Base-by-base conservation (phyloP, 2,329 filamentous ascomycete species). In the Fusarium ambrosium region DNA sequence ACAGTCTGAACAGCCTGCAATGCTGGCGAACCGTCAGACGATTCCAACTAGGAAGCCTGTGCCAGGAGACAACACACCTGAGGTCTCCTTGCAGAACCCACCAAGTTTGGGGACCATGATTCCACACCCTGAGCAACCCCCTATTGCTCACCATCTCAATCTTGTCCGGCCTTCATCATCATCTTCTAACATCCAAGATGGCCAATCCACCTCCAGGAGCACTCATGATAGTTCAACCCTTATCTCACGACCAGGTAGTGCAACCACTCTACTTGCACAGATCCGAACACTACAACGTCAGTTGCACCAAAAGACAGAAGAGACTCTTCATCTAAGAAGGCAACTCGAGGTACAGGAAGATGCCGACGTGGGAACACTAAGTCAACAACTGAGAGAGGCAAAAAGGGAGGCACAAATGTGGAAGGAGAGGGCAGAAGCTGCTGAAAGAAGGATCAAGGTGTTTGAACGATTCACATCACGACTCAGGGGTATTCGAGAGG, bases 371-470 rank as follows among this genome's bases (percentile, higher is more conserved):
- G 85, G 85, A 2, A 84, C 83, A 6, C 75, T 90, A 63, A 85
- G 85, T 63, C 86, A 89, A 72, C 84, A 89, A 72, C 76, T 92
- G 53, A 80, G 86, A 22, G 80, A 80, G 37, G 80, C 82, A 2
- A 81, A 77, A 36, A 75, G 77, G 14, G 81, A 83, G 27, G 69
- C 78, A 6, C 73, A 74, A 1, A 84, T 82, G 70, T 92, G 90
- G 91, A 87, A 84, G 71, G 84, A 84, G 36, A 83, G 89, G 36
- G 91, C 91, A 0, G 86, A 90, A 75, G 83, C 85, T 5, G 89
- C 90, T 0, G 90, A 92, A 81, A 84, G 82, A 69, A 84, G 87
- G 59, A 78, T 91, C 20, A 82, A 84, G 5, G 84, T 86, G 27
- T 85, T 89, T 68, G 84, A 89, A 77, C 80, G 81, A 45, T 86